Percentiles rank a stretch among this genome's conserved stretches.
phyloP scores from a whole-genome alignment of 768 basidiomycete genomes.

The Tylopilus sp. region DNA sequence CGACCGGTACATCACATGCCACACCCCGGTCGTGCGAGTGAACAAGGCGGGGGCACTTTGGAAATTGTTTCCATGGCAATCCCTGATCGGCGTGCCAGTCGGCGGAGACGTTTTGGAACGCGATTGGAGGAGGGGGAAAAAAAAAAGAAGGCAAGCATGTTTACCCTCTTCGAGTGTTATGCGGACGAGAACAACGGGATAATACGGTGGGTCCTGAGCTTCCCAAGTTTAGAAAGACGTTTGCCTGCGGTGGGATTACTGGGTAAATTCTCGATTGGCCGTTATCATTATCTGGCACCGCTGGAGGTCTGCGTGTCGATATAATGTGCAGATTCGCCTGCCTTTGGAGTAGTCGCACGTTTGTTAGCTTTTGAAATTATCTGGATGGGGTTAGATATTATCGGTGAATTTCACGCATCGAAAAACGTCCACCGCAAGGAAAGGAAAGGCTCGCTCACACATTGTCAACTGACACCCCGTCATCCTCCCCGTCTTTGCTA shows the following conservation, averaged over 20 bases:
- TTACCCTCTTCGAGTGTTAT: no score
- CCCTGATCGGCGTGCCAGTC: neutral
- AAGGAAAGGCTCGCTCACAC: neutral
- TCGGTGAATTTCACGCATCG: neutral
- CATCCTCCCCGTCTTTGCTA: neutral
- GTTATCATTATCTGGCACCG: no score
- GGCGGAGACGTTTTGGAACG: no score
- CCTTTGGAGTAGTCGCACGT: neutral
- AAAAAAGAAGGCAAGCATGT: no score
- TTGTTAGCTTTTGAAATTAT: neutral
- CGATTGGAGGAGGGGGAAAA: no score
- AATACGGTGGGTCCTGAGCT: no score
- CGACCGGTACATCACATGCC: neutral
- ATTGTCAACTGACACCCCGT: neutral
- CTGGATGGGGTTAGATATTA: neutral
- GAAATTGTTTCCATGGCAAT: conserved; percentile 2
- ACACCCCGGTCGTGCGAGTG: no score
- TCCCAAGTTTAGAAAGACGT: no score
- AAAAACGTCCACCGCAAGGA: neutral
- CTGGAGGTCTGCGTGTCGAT: no score
- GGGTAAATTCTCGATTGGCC: no score
- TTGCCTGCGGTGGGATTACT: no score
- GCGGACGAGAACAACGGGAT: no score
- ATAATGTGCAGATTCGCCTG: neutral
- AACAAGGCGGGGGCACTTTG: neutral